Evolutionary conservation across 73 alveolate species (phyloP), one percentile per base, ranked within the genome.

Genomic region (Tetrahymena malaccensis): DNA sequence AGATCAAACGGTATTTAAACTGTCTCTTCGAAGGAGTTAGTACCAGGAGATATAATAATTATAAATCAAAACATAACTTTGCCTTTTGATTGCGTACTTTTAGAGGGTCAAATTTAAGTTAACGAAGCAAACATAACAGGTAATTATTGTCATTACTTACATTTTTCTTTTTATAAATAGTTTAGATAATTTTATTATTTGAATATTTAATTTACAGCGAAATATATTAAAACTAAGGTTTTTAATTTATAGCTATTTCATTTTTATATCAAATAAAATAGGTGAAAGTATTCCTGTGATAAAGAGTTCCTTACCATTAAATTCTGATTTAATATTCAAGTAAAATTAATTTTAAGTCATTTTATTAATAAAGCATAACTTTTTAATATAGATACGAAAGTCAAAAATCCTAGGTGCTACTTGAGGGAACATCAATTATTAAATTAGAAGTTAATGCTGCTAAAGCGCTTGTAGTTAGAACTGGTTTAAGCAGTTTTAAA

Each of bases 401-500:
- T 58, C 10, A 58, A 58, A 58, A 58, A 58, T 58, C 85, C 22
- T 58, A 58, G 85, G 17, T 58, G 3, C 22, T 58, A 31, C 37
- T 58, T 22, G 85, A 58, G 22, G 85, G 85, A n/a, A 58, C 85
- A 8, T n/a, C 85, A n/a, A 58, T 58, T 10, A 58, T 58, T 3
- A 58, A 58, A 31, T 15, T 58, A 31, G 94, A 85, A 17, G 6
- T 37, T 8, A 5, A 85, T 83, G 1, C 85, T 4, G 95, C 70
- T 17, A 85, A 55, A 89, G 96, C 96, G 8, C 17, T 95, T 2
- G 96, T 95, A 13, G 96, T 93, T 19, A 95, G 96, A 85, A 95
- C 96, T n/a, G 94, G 95, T 37, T 85, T 95, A 84, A 95, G 95
- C 34, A 85, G 95, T 10, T 95, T 95, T 44, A 95, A 95, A 50